Percentiles rank a stretch among this genome's conserved stretches.
Evolutionary conservation across 1,139 yeast genomes (phyloP).

Genomic region (Yarrowia galli): DNA sequence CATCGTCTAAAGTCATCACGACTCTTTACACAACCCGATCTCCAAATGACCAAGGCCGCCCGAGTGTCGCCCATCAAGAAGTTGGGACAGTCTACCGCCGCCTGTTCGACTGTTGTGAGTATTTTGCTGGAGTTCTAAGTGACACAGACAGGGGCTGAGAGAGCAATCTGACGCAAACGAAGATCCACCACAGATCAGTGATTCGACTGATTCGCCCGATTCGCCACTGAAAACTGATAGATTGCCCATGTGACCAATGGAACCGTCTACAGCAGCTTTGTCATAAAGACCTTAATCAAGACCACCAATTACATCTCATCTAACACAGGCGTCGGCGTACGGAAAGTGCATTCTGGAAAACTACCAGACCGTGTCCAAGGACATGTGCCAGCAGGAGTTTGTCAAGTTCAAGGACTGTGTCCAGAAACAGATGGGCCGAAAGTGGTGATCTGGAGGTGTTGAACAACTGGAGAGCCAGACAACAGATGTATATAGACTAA

Average conservation of each 20-base stretch:
- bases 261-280: no score
- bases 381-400: constrained; percentile 65
- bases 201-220: no score
- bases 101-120: constrained; percentile 41
- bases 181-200: no score
- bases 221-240: no score
- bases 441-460: constrained; percentile 8
- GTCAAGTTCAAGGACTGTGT: constrained; percentile 63
- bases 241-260: no score
- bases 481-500: constrained; percentile 11
- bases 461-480: neutral
- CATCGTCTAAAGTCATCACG: neutral
- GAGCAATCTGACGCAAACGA: no score
- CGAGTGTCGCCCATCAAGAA: constrained; percentile 34
- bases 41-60: constrained; percentile 27
- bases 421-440: constrained; percentile 48
- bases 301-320: no score
- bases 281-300: no score
- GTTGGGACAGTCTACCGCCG: constrained; percentile 40
- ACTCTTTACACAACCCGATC: neutral
- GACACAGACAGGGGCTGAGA: neutral
- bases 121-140: neutral
- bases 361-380: constrained; percentile 62
- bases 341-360: constrained; percentile 66
- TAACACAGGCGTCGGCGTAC: constrained; percentile 49